phyloP scores from a whole-genome alignment of 2,329 filamentous ascomycete genomes.

The Pyrenophora teres region DNA sequence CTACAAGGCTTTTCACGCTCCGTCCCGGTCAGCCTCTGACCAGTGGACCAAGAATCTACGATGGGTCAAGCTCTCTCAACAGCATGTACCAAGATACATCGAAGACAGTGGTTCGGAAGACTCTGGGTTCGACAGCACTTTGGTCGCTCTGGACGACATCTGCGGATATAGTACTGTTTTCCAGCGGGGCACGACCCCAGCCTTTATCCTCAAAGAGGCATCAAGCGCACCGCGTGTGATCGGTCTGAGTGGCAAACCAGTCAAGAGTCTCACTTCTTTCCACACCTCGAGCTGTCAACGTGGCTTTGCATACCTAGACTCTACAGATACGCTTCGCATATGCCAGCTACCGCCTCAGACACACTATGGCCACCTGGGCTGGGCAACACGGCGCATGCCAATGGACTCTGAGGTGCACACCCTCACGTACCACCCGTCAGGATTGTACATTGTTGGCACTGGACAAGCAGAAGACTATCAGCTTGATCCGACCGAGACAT shows the following conservation, averaged over 20 bases:
- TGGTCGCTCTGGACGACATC: constrained; percentile 67
- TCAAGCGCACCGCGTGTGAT: constrained; percentile 77
- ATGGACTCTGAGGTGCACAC: constrained; percentile 72
- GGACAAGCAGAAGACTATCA: constrained; percentile 68
- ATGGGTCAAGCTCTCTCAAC: constrained; percentile 77
- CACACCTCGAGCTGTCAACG: constrained; percentile 76
- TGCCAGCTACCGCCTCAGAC: constrained; percentile 70
- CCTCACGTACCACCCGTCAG: constrained; percentile 77
- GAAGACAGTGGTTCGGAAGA: constrained; percentile 57
- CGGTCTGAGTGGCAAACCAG: constrained; percentile 69
- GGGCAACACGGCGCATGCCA: constrained; percentile 73
- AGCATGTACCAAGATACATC: constrained; percentile 64
- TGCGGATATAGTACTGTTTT: constrained; percentile 82
- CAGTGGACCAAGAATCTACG: constrained; percentile 64
- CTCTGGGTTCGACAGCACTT: constrained; percentile 51
- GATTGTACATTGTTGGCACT: constrained; percentile 77
- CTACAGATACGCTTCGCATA: constrained; percentile 70
- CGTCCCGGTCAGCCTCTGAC: constrained; percentile 43
- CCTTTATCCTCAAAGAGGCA: constrained; percentile 81
- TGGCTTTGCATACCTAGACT: constrained; percentile 75
- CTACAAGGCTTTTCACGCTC: constrained; percentile 75
- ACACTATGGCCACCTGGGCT: constrained; percentile 74
- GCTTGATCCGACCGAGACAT: constrained; percentile 82
- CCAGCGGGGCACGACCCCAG: constrained; percentile 77
- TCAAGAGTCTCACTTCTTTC: constrained; percentile 75